Percentiles rank a stretch among this genome's conserved stretches.
phyloP scores from a whole-genome alignment of 441 rosid genomes.

The Croton laevigatus region DNA sequence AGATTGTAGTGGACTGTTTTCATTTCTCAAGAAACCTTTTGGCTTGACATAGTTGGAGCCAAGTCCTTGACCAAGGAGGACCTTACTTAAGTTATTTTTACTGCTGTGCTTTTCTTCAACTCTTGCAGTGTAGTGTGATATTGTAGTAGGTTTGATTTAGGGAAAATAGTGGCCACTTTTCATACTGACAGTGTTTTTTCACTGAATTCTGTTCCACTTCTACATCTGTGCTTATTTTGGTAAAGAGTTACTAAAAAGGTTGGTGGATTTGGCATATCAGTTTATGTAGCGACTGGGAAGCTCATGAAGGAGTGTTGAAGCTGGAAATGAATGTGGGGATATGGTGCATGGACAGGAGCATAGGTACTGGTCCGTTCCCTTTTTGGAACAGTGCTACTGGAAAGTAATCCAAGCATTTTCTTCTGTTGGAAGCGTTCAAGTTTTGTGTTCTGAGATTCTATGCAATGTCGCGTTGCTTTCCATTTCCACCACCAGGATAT shows the following conservation, averaged over 20 bases:
- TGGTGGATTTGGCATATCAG: conserved; percentile 10
- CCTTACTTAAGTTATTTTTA: conserved; percentile 11
- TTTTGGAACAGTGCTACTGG: conserved; percentile 41
- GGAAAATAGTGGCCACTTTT: conserved; percentile 7
- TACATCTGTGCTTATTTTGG: background rate
- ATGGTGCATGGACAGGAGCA: conserved; percentile 52
- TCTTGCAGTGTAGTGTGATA: conserved; percentile 9
- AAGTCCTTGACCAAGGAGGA: conserved; percentile 17
- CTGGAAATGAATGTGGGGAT: conserved; percentile 39
- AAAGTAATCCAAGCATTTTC: conserved; percentile 27
- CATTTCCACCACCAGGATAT: conserved; percentile 71
- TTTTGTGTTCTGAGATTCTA: conserved; percentile 23
- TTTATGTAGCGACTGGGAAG: background rate
- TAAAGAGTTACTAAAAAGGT: background rate
- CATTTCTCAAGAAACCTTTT: conserved; percentile 32
- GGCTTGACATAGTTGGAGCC: conserved; percentile 32
- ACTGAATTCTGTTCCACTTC: background rate
- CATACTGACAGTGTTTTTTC: conserved; percentile 1
- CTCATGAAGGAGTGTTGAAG: conserved; percentile 32
- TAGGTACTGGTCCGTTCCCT: conserved; percentile 49
- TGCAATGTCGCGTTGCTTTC: conserved; percentile 72
- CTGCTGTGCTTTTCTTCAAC: conserved; percentile 14
- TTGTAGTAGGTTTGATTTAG: conserved; percentile 19
- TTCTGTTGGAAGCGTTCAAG: conserved; percentile 19
- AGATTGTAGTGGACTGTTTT: conserved; percentile 30